Base-by-base conservation (phyloP, 2,329 filamentous ascomycete genomes). In the Biscogniauxia marginata region DNA sequence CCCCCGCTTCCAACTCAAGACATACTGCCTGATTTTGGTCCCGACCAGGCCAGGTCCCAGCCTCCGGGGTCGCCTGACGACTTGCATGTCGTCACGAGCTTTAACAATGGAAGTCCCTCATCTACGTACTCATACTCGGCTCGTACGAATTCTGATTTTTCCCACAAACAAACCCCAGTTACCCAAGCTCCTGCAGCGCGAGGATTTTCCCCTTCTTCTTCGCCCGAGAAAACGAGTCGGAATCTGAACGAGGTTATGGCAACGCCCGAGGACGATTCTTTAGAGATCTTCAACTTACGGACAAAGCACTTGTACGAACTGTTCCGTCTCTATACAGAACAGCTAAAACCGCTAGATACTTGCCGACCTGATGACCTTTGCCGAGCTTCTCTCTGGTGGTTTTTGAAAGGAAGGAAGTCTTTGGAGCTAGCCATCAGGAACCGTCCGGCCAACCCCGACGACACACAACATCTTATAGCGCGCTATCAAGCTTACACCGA, bases 321-420 rank as follows among this genome's bases (percentile, higher is more conserved):
- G 2, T 96, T 96, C 68, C 81, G 85, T 39, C 73, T 93, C 46
- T 90, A 93, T 55, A 87, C 91, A 0, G 90, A 96, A 70, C 83
- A 86, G 25, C 79, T 87, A 24, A 86, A 84, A 60, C 85, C 90
- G 0, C 70, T 92, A 4, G 79, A 84, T 54, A 79, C 82, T 24
- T 87, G 84, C 50, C 77, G 84, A 0, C 79, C 88, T 0, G 78
- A 81, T 48, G 84, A 91, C 57, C 88, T 93, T 76, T 79, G 88
- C 8, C 83, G 90, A 56, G 87, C 86, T 21, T 87, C 85, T 3
- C 77, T 90, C 0, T 97, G 93, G 93, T 97, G 93, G 93, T 96
- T 96, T 67, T 70, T 96, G 47, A 88, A 85, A 63, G 93, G 92
- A 19, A 86, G 92, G 59, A 84, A 87, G 67, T 85, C 86, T 8